Evolutionary conservation across 2,329 filamentous ascomycete species (phyloP), one percentile per base, ranked within the genome.

Genomic region (Pseudocercospora fuligena): DNA sequence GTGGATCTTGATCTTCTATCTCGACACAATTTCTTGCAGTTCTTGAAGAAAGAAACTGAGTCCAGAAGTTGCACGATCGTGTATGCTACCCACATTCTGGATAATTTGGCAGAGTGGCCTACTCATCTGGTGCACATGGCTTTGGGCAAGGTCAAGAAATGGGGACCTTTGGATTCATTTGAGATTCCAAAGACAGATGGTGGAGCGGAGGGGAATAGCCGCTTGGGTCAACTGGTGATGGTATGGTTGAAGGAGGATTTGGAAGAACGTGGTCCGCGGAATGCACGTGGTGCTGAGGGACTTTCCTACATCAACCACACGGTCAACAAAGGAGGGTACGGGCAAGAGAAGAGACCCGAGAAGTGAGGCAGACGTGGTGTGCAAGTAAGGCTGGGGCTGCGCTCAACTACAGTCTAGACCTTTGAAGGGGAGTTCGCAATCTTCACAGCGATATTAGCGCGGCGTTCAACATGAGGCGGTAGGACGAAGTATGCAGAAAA

Each of bases 91-190:
- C 95, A 99, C 80, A 97, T 99, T 70, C 82, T 99, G 72, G 95
- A 99, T 78, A 97, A 98, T 78, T 83, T 99, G 60, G 93, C 93
- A 0, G 89, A 90, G 21, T 99, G 95, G 95, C 95, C 95, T 6
- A 97, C 92, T 0, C 94, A 99, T 80, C 84, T 99, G 43, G 94
- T 97, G 59, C 94, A 98, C 78, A 97, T 99, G 94, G 90, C 93
- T 77, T 79, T 97, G 56, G 95, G 95, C 29, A 88, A 86, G 69
- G 90, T 97, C 69, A 94, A 92, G 83, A 92, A 96, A 79, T 96
- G 90, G 89, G 94, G 93, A 1, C 82, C 83, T 40, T 88, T 94
- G 53, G 88, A 90, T 63, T 82, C 84, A 36, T 94, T 95, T 81
- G 83, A 92, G 60, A 82, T 85, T 57, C 81, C 82, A 27, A 82